These are phyloP conservation scores for Cryptosporidium ryanae DNA, from an alignment of 169 alveolate genomes.

Conservation along the genomic window DNA sequence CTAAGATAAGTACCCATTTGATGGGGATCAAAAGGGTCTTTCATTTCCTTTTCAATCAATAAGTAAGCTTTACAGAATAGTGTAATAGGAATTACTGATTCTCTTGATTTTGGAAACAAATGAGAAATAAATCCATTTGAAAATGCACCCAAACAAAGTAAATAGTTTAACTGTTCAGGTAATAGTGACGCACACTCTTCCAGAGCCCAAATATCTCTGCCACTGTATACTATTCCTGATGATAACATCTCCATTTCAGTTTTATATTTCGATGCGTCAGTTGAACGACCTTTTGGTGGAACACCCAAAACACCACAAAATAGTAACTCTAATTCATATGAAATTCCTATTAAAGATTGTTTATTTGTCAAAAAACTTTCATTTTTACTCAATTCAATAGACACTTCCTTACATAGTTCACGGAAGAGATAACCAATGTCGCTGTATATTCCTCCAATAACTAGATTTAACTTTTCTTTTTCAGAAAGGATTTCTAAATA, in stretches of 20 bases:
- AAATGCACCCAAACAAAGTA: slow-evolving; percentile 46
- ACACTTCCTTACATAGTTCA: slow-evolving; percentile 49
- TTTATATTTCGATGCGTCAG: slow-evolving; percentile 9
- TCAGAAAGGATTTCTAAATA: slow-evolving; percentile 16
- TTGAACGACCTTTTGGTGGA: slow-evolving; percentile 37
- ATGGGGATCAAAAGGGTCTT: slow-evolving; percentile 28
- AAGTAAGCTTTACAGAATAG: slow-evolving; percentile 41
- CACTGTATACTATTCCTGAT: slow-evolving; percentile 3
- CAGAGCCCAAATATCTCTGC: slow-evolving; percentile 54
- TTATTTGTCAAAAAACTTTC: slow-evolving; percentile 53
- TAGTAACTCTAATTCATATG: slow-evolving; percentile 42
- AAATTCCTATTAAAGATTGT: slow-evolving; percentile 20
- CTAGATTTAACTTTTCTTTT: slow-evolving; percentile 28
- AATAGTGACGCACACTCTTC: slow-evolving; percentile 49
- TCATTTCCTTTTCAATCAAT: slow-evolving; percentile 17
- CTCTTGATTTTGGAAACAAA: slow-evolving; percentile 33
- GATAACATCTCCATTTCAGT: slow-evolving; percentile 35
- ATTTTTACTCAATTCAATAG: slow-evolving; percentile 39
- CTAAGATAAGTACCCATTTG: slow-evolving; percentile 20
- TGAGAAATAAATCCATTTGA: slow-evolving; percentile 50
- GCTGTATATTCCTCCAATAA: slow-evolving; percentile 41
- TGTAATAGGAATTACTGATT: slow-evolving; percentile 61
- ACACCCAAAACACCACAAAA: slow-evolving; percentile 51
- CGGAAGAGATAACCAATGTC: slow-evolving; percentile 13
- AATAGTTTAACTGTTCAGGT: slow-evolving; percentile 25